Base-by-base conservation (phyloP, 768 basidiomycete genomes). In the Boletus tylopilopsis region DNA sequence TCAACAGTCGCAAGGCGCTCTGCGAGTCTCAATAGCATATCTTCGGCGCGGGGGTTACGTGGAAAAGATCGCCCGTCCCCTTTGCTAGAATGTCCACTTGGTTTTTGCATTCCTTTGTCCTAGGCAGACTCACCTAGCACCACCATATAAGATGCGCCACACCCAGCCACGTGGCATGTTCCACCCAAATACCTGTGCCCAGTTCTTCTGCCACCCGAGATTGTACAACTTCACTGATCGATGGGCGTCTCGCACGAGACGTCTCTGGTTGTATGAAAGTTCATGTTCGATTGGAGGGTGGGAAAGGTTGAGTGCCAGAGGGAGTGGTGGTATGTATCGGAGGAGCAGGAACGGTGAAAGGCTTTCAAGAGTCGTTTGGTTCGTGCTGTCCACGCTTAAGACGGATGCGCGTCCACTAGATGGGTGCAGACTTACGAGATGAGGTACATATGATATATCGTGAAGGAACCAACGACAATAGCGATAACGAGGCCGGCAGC, bases 281-380 rank as follows among this genome's bases (percentile, higher is more conserved):
- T 90, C 85, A 48, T 84, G 78, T 62, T 91, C 88, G 23, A 81
- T 63, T 11, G 86, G 87, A 13, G 86, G 86, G 54, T 84, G 73
- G 1, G 87, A 87, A 24, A 87, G 71, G 55, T 73, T 76, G 49
- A 66, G 64, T 29, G 59, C 56, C 33, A 25, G 41, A 29, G 82
- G 83, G 11, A 87, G 71, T 4, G 78, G 77, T 27, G 90, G 85
- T 23, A 91, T 71, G 58, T 88, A 69, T 47, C 84, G 80, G 43
- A 93, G 73, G 13, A 92, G 73, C 23, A 86, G 64, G 64, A 87
- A 91, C 2, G 87, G 87, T 0, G 87, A 81, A 33, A 90, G 74
- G 48, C 81, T 75, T 61, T 92, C 90, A 19, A 90, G 54, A 0
- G 90, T 92, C n/a, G 90, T 91, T 69, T 91, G 87, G 62, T 92